phyloP scores from a whole-genome alignment of 768 basidiomycete species.

The Cystobasidium tubakii region DNA sequence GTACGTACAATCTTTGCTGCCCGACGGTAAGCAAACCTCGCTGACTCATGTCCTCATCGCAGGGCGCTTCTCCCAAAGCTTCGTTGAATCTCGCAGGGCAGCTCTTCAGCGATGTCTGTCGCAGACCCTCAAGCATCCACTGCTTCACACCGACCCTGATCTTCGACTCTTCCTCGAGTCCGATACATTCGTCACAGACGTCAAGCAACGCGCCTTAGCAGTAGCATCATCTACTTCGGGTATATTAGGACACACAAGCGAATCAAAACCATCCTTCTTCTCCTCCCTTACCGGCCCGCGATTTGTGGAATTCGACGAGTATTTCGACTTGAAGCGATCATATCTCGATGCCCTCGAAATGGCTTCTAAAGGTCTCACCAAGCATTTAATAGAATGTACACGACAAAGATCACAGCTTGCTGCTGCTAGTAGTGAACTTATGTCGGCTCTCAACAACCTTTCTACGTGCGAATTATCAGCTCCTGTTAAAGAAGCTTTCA shows the following conservation, averaged over 20 bases:
- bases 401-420: constrained; percentile 61
- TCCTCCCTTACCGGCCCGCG: constrained; percentile 19
- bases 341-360: constrained; percentile 86
- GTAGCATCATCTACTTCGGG: neutral
- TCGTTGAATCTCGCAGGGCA: constrained; percentile 75
- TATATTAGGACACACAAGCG: neutral
- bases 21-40: neutral
- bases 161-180: constrained; percentile 85
- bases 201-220: constrained; percentile 51
- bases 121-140: constrained; percentile 88
- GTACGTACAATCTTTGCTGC: constrained; percentile 37
- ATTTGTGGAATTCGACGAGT: constrained; percentile 53
- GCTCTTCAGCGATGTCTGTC: constrained; percentile 84
- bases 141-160: constrained; percentile 79
- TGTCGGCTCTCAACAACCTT: constrained; percentile 64
- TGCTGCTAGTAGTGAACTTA: constrained; percentile 58
- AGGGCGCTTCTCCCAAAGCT: constrained; percentile 81
- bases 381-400: constrained; percentile 76
- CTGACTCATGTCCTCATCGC: neutral
- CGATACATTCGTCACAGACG: constrained; percentile 83
- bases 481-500: constrained; percentile 65
- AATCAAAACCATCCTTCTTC: constrained; percentile 33
- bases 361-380: constrained; percentile 77
- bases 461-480: constrained; percentile 48
- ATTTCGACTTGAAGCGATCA: constrained; percentile 81